Base-by-base conservation (phyloP, 1,284 basidiomycete species). In the Calocybe gambosa region DNA sequence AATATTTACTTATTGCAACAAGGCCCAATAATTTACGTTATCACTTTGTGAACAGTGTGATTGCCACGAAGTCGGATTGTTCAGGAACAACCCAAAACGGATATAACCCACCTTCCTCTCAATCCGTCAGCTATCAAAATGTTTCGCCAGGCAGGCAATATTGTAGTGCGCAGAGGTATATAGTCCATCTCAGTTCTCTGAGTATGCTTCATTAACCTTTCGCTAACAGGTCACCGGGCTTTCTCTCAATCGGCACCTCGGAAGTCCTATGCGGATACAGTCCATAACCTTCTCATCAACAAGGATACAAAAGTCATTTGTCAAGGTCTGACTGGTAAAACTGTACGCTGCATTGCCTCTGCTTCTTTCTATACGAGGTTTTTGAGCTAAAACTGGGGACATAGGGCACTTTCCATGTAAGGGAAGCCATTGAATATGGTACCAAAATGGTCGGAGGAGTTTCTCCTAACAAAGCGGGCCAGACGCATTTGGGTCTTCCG, bases 391-490 rank as follows among this genome's bases (percentile, higher is more conserved):
- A 31, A 34, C 13, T 13, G 31, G 7, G 29, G 34, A 12, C 46
- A 21, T 56, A 97, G 93, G 95, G 86, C 58, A 98, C 95, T 58
- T 99, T 99, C 81, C 96, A 99, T 77, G 84, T 85, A 55, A 87
- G 81, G 64, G 93, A 98, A 69, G 93, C 96, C 40, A 71, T 99
- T 54, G 90, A 83, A 42, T 99, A 93, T 65, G 94, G 94, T 26
- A 99, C 96, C 50, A 89, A 88, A 51, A 93, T 99, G 83, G 92
- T 99, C 50, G 96, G 95, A 50, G 96, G 96, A 62, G 93, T 96
- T 46, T 94, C 92, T 31, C 96, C 95, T 43, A 96, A 91, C 74
- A 99, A 98, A 71, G 96, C 94, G 44, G 96, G 96, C 28, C 85
- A 90, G 68, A 90, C 82, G 12, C 96, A 99, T 71, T 80, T 99